Conservation (phyloP, 108 stramenopile genomes). For the Thalassiosira profunda region DNA sequence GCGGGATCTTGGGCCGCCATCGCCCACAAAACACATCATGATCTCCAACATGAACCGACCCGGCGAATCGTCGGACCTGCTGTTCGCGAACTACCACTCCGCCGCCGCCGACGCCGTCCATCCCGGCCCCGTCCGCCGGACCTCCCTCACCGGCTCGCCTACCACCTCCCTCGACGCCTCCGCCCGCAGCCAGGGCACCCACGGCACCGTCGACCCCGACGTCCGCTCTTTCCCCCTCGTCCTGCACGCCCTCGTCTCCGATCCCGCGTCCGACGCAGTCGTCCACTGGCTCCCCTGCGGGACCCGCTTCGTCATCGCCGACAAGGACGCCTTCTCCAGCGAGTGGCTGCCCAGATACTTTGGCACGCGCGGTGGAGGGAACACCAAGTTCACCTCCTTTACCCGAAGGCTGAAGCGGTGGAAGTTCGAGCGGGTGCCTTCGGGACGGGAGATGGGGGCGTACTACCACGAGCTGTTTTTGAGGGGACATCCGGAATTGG, state of each 20-base stretch:
- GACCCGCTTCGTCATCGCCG: conserved; percentile 16
- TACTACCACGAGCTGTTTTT: conserved; percentile 42
- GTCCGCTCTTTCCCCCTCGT: conserved; percentile 32
- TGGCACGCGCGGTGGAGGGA: conserved; percentile 14
- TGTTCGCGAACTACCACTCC: too few relatives aligned
- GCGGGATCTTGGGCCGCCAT: too few relatives aligned
- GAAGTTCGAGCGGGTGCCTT: conserved; percentile 13
- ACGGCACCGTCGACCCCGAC: too few relatives aligned
- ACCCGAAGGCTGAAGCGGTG: conserved; percentile 30
- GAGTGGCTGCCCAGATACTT: conserved; percentile 51
- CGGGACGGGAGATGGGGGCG: conserved; percentile 58
- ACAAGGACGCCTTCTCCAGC: conserved; percentile 18
- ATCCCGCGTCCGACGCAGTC: conserved; percentile 6
- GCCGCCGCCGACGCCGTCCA: too few relatives aligned
- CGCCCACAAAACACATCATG: too few relatives aligned
- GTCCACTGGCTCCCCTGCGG: conserved; percentile 44
- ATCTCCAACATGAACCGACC: too few relatives aligned
- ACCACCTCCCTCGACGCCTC: too few relatives aligned
- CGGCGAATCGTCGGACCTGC: too few relatives aligned
- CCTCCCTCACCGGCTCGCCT: too few relatives aligned
- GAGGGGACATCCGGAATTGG: conserved; percentile 23
- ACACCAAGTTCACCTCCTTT: conserved; percentile 40
- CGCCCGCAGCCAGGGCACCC: too few relatives aligned
- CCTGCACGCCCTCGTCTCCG: conserved; percentile 34
- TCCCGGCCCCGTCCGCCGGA: too few relatives aligned